These are phyloP conservation scores for Lablab purpureus DNA, from an alignment of 306 rosid genomes.

Conservation along the genomic window DNA sequence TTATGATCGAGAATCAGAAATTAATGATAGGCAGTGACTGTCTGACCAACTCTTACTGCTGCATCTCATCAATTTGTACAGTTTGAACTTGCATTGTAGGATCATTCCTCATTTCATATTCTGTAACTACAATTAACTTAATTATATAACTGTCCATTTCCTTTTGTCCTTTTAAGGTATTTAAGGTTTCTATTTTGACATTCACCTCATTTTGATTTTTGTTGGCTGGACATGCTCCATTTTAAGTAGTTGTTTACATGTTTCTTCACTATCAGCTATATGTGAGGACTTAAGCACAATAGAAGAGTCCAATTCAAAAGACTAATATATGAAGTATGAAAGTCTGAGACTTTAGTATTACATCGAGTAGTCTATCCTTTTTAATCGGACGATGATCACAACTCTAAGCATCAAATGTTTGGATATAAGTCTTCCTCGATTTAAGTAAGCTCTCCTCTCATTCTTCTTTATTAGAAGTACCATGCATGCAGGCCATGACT, in stretches of 20 bases:
- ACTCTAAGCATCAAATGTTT: too few relatives aligned
- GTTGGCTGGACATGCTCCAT: too few relatives aligned
- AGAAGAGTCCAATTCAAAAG: too few relatives aligned
- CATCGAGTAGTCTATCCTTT: too few relatives aligned
- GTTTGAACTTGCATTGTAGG: constrained; percentile 53
- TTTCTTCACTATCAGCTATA: neutral
- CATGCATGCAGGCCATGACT: neutral
- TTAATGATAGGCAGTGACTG: constrained; percentile 36
- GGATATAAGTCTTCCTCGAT: too few relatives aligned
- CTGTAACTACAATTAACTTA: constrained; percentile 33
- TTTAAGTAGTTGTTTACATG: neutral
- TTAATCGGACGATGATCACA: too few relatives aligned
- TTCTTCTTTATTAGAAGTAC: too few relatives aligned
- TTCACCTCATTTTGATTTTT: neutral
- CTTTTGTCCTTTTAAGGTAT: neutral
- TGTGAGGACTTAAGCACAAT: too few relatives aligned
- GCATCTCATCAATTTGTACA: constrained; percentile 40
- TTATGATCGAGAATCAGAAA: constrained; percentile 57
- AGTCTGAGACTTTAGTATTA: too few relatives aligned
- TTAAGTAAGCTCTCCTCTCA: too few relatives aligned
- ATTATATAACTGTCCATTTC: neutral
- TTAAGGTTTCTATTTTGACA: too few relatives aligned
- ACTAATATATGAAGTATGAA: too few relatives aligned
- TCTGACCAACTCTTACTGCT: constrained; percentile 32
- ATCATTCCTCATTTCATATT: constrained; percentile 41